These are phyloP conservation scores for Calocera viscosa DNA, from an alignment of 768 basidiomycete species.

Conservation along the genomic window DNA sequence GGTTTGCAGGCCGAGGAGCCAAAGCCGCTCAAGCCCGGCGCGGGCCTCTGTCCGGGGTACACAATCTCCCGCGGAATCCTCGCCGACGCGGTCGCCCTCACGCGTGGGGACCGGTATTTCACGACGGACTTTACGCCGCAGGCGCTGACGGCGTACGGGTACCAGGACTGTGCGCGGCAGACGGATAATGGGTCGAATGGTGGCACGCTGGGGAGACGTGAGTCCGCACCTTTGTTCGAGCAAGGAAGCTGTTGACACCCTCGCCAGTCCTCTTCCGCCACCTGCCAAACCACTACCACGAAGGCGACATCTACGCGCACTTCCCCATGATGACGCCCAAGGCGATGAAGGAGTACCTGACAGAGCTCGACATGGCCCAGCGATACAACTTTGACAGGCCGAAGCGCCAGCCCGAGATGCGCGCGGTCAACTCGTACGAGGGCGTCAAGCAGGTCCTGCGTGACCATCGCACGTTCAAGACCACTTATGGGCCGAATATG, in stretches of 20 bases:
- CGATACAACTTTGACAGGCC: slow-evolving; percentile 56
- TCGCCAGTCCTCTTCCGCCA: slow-evolving; percentile 48
- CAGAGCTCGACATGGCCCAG: slow-evolving; percentile 25
- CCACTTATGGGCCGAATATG: slow-evolving; percentile 28
- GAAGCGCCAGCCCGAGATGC: slow-evolving; percentile 15
- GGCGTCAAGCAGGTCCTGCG: slow-evolving; percentile 17
- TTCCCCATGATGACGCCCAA: slow-evolving; percentile 69
- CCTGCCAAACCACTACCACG: slow-evolving; percentile 55
- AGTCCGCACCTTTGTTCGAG: slow-evolving; percentile 23
- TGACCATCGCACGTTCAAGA: slow-evolving; percentile 30
- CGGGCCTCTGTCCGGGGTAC: slow-evolving; percentile 70
- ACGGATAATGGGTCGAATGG: slow-evolving; percentile 57
- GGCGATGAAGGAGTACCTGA: slow-evolving; percentile 34
- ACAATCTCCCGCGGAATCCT: slow-evolving; percentile 79
- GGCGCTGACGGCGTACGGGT: slow-evolving; percentile 67
- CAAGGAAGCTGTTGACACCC: slow-evolving; percentile 18
- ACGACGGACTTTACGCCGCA: slow-evolving; percentile 65
- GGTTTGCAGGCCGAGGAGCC: slow-evolving; percentile 63
- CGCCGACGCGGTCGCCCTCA: slow-evolving; percentile 45
- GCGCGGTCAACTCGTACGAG: slow-evolving; percentile 13
- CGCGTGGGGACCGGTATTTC: slow-evolving; percentile 67
- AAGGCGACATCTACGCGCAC: slow-evolving; percentile 54
- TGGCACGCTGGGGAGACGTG: slow-evolving; percentile 51
- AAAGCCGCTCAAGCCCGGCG: slow-evolving; percentile 50
- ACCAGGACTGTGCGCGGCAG: slow-evolving; percentile 54